Conservation (phyloP, 2,329 filamentous ascomycete species). For the Paraphaeosphaeria minitans region DNA sequence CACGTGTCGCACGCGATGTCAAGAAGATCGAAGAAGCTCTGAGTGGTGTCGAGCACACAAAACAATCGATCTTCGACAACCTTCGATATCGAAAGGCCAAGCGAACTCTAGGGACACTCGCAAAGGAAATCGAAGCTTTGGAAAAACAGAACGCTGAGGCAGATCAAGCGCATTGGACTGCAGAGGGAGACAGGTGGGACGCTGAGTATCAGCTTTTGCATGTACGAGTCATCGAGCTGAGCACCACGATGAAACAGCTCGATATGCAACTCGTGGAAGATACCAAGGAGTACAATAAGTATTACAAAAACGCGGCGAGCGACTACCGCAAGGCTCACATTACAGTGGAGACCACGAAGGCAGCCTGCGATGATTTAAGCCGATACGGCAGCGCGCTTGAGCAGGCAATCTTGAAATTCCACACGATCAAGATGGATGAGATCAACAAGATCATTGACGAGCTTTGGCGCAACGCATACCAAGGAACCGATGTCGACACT, state of each 20-base stretch:
- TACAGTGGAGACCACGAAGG: slow-evolving; percentile 88
- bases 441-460: slow-evolving; percentile 95
- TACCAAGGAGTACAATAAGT: slow-evolving; percentile 79
- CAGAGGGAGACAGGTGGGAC: slow-evolving; percentile 71
- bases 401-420: slow-evolving; percentile 96
- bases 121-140: slow-evolving; percentile 73
- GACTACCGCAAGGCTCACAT: slow-evolving; percentile 89
- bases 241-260: slow-evolving; percentile 81
- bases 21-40: slow-evolving; percentile 80
- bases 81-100: slow-evolving; percentile 80
- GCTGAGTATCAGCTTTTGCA: slow-evolving; percentile 70
- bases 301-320: slow-evolving; percentile 80
- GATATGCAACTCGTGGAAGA: slow-evolving; percentile 77
- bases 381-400: slow-evolving; percentile 85
- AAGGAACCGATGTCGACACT: slow-evolving; percentile 95
- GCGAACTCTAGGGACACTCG: slow-evolving; percentile 69
- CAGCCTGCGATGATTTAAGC: slow-evolving; percentile 86
- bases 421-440: slow-evolving; percentile 96
- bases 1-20: slow-evolving; percentile 68
- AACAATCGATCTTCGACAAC: slow-evolving; percentile 88
- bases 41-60: slow-evolving; percentile 78
- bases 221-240: slow-evolving; percentile 74
- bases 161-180: slow-evolving; percentile 75
- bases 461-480: slow-evolving; percentile 96
- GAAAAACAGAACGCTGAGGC: slow-evolving; percentile 80